A percentile compares a stretch with the other conserved stretches of the same genome.
Conservation (phyloP, 2,329 filamentous ascomycete genomes). For the Aaosphaeria pasadenensis region DNA sequence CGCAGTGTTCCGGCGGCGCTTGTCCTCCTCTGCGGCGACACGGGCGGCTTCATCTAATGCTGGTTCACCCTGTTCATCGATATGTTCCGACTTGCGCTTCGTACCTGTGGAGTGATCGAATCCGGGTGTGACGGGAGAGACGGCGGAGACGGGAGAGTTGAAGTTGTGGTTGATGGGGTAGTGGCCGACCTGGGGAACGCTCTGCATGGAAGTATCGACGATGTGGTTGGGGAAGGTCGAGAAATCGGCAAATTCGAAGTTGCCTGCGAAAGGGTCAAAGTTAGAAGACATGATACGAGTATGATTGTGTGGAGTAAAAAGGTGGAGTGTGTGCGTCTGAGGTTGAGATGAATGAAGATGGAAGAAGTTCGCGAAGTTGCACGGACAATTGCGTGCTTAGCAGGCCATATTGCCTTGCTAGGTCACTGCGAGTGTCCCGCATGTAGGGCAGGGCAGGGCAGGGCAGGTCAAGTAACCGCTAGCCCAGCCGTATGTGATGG, state of each 20-base stretch:
- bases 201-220: slow-evolving; percentile 28
- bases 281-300: slow-evolving; percentile 18
- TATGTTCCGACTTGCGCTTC: slow-evolving; percentile 47
- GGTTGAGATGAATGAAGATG: background rate
- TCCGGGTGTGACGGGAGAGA: slow-evolving; percentile 26
- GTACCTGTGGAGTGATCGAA: slow-evolving; percentile 34
- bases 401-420: slow-evolving; percentile 9
- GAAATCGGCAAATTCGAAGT: slow-evolving; percentile 49
- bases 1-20: slow-evolving; percentile 52
- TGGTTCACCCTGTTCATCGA: slow-evolving; percentile 30
- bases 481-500: background rate
- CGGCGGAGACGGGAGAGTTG: slow-evolving; percentile 20
- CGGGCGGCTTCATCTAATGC: slow-evolving; percentile 47
- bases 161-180: slow-evolving; percentile 26
- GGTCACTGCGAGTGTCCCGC: no score
- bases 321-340: slow-evolving; percentile 6
- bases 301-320: slow-evolving; percentile 13
- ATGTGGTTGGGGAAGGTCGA: slow-evolving; percentile 36
- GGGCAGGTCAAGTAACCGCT: no score
- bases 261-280: slow-evolving; percentile 35
- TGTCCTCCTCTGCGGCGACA: slow-evolving; percentile 51
- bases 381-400: slow-evolving; percentile 38
- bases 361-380: slow-evolving; percentile 11
- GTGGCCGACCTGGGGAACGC: slow-evolving; percentile 20
- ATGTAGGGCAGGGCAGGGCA: no score